Conservation (phyloP, 208 protist species). For the Paratrypanosoma confusum region DNA sequence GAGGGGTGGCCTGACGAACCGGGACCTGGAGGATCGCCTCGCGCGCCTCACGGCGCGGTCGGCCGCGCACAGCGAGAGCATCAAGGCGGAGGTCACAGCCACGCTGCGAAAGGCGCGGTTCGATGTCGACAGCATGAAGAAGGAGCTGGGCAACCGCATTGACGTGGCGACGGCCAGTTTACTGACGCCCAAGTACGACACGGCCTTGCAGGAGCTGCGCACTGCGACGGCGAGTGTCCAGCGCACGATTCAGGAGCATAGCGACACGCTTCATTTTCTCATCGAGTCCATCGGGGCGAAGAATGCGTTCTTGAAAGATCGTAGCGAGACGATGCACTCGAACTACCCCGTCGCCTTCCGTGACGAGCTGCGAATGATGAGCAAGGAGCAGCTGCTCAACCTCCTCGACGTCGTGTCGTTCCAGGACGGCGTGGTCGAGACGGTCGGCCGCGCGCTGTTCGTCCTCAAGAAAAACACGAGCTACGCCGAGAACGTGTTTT, state of each 20-base stretch:
- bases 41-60: constrained; percentile 37
- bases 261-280: constrained; percentile 55
- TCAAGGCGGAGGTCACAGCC: constrained; percentile 44
- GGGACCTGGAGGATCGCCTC: constrained; percentile 42
- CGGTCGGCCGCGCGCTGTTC: constrained; percentile 69
- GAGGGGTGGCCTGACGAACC: constrained; percentile 34
- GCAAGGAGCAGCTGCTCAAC: constrained; percentile 71
- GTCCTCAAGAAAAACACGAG: constrained; percentile 36
- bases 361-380: constrained; percentile 43
- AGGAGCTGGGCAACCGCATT: constrained; percentile 50
- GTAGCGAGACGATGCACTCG: constrained; percentile 70
- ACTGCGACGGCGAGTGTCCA: constrained; percentile 39
- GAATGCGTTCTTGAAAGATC: constrained; percentile 53
- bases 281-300: constrained; percentile 67
- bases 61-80: constrained; percentile 55
- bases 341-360: constrained; percentile 59
- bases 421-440: constrained; percentile 61
- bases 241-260: constrained; percentile 61
- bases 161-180: constrained; percentile 50
- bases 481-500: constrained; percentile 49
- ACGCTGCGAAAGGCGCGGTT: constrained; percentile 27
- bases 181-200: constrained; percentile 66
- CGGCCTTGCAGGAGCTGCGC: constrained; percentile 55
- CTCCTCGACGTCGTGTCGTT: constrained; percentile 75
- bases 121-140: constrained; percentile 67